These are phyloP conservation scores for Stentor coeruleus DNA, from an alignment of 73 alveolate species.

Conservation along the genomic window DNA sequence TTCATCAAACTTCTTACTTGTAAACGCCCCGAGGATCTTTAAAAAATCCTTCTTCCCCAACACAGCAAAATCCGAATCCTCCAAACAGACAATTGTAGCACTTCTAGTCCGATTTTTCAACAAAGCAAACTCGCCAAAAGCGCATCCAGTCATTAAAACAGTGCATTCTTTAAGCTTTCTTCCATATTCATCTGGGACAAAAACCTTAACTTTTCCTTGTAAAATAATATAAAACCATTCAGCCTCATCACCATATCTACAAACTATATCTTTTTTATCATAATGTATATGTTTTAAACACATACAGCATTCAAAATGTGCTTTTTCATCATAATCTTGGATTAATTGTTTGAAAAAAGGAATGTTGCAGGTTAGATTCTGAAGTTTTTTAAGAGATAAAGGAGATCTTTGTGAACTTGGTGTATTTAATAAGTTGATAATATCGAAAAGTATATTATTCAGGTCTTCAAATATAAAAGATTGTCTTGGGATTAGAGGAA, in stretches of 20 bases:
- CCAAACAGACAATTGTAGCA: conserved; percentile 29
- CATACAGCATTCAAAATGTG: not conserved
- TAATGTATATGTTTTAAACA: not conserved
- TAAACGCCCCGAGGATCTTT: conserved; percentile 23
- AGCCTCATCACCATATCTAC: conserved; percentile 28
- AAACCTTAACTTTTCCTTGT: conserved; percentile 41
- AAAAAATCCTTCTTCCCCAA: not conserved
- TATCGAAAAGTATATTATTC: no score
- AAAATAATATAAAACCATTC: conserved; percentile 44
- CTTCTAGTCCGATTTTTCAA: conserved; percentile 51
- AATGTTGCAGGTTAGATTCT: not conserved
- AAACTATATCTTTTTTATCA: not conserved
- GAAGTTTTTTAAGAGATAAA: no score
- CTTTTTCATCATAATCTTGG: not conserved
- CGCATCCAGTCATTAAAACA: conserved; percentile 28
- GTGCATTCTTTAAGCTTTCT: conserved; percentile 33
- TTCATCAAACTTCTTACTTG: conserved; percentile 32
- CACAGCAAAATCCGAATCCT: conserved; percentile 5
- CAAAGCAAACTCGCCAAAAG: conserved; percentile 59
- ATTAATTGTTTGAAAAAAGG: not conserved
- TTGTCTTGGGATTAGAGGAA: no score
- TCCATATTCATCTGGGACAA: conserved; percentile 40
- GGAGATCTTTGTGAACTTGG: no score
- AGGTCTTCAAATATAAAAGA: no score
- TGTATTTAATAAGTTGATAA: no score